phyloP scores from a whole-genome alignment of 148 eudicot genomes.

The Tetragonia tetragonoides region DNA sequence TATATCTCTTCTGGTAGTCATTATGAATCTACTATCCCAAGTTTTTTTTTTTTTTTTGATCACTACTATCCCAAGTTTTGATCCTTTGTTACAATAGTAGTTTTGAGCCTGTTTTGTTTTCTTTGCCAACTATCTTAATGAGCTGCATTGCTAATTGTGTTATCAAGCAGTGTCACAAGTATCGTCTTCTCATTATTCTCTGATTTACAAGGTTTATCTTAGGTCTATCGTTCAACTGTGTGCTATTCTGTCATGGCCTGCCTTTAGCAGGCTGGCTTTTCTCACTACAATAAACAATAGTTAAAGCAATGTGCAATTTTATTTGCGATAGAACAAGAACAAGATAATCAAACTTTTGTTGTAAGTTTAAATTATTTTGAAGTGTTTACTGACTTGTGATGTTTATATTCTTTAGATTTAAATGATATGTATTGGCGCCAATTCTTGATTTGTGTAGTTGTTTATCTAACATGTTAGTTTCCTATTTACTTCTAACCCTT shows the following conservation, averaged over 20 bases:
- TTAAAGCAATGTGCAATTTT: neutral
- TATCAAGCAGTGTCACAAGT: neutral
- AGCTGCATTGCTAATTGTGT: neutral
- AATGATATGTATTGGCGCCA: neutral
- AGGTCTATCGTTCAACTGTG: neutral
- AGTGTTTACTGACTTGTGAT: too few species aligned
- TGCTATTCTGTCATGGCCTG: neutral
- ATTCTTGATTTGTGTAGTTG: neutral
- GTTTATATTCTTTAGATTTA: too few species aligned
- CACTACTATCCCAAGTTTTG: neutral
- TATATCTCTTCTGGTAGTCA: neutral
- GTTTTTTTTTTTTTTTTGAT: too few species aligned
- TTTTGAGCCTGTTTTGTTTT: neutral
- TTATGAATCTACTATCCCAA: neutral
- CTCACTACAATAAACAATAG: neutral
- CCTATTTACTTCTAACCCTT: conserved; percentile 1
- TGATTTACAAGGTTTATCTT: neutral
- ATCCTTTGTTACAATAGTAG: conserved; percentile 1
- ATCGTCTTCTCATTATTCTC: neutral
- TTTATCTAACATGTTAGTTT: neutral
- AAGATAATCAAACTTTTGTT: too few species aligned
- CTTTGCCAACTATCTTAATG: neutral
- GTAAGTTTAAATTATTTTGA: too few species aligned
- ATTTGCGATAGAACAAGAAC: too few species aligned
- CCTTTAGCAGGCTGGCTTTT: neutral